These are phyloP conservation scores for Tulasnella calospora DNA, from an alignment of 768 basidiomycete species.

Conservation along the genomic window DNA sequence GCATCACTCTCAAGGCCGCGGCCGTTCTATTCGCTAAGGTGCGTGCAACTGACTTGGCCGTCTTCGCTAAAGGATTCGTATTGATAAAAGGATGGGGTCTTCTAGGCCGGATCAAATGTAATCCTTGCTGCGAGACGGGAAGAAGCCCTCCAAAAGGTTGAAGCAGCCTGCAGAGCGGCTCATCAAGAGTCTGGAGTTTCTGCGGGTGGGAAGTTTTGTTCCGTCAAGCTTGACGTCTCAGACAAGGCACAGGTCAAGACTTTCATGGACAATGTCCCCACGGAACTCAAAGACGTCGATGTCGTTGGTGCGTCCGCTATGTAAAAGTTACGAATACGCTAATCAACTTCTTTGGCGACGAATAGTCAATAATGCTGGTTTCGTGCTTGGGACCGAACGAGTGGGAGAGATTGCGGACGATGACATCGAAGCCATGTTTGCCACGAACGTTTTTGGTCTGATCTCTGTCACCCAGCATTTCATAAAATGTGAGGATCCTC, in stretches of 20 bases:
- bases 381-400: constrained; percentile 80
- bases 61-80: neutral
- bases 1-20: constrained; percentile 53
- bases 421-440: constrained; percentile 80
- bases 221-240: constrained; percentile 71
- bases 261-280: constrained; percentile 67
- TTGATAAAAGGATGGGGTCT: neutral
- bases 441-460: constrained; percentile 64
- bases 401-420: constrained; percentile 74
- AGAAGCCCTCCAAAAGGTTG: constrained; percentile 67
- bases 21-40: constrained; percentile 88
- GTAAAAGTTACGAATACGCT: neutral
- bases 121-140: constrained; percentile 75
- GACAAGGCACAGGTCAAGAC: constrained; percentile 66
- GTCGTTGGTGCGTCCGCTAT: constrained; percentile 59
- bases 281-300: constrained; percentile 67
- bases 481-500: constrained; percentile 46
- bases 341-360: neutral
- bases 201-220: constrained; percentile 71
- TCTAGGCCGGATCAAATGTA: constrained; percentile 77
- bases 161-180: constrained; percentile 59
- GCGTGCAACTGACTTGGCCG: constrained; percentile 15
- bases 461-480: constrained; percentile 77
- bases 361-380: constrained; percentile 77
- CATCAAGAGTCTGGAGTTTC: constrained; percentile 67